phyloP scores from a whole-genome alignment of 345 rosid genomes.

The Corymbia maculata region DNA sequence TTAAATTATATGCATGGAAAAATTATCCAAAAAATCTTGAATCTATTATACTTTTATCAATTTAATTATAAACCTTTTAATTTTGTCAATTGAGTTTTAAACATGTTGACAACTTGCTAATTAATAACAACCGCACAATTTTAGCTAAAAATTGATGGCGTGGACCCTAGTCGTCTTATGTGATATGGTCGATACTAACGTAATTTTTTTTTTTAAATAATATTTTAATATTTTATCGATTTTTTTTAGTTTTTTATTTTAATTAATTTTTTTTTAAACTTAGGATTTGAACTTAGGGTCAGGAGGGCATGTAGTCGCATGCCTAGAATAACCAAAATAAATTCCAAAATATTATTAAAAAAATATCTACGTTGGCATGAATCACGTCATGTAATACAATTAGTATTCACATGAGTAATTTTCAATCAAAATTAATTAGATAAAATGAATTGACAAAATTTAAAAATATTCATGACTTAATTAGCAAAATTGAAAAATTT shows the following conservation, averaged over 20 bases:
- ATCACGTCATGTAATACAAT: accelerated
- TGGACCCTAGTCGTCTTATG: accelerated
- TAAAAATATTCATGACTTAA: accelerated
- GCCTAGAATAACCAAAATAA: too few relatives aligned
- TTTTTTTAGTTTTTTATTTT: too few relatives aligned
- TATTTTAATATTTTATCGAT: too few relatives aligned
- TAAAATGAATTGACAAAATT: accelerated
- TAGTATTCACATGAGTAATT: accelerated
- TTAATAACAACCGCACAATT: too few relatives aligned
- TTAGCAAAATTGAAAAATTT: too few relatives aligned
- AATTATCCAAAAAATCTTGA: too few relatives aligned
- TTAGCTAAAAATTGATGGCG: background rate
- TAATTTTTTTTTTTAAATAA: too few relatives aligned
- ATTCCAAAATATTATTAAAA: too few relatives aligned
- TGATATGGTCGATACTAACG: accelerated
- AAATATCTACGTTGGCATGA: accelerated
- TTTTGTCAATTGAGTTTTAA: accelerated
- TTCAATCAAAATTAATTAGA: too few relatives aligned
- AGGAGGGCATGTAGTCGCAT: background rate
- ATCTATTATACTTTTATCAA: too few relatives aligned
- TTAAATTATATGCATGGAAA: background rate
- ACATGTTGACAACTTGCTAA: accelerated
- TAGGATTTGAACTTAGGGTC: background rate
- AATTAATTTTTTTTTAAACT: too few relatives aligned
- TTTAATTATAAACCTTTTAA: accelerated